These are phyloP conservation scores for Pelargonium cotyledonis DNA, from an alignment of 441 rosid genomes.

Conservation along the genomic window DNA sequence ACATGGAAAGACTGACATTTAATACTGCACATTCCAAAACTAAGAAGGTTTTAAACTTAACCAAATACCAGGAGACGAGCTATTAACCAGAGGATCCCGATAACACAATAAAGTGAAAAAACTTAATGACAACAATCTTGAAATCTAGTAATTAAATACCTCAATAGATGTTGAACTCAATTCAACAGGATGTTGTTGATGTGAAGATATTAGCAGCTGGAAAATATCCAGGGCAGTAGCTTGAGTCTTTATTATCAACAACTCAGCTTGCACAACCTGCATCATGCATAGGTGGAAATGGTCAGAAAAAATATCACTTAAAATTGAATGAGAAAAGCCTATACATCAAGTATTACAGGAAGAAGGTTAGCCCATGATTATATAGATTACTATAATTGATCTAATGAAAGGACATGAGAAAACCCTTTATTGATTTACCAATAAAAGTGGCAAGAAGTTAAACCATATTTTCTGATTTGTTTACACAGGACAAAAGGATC, in stretches of 20 bases:
- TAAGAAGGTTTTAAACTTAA: constrained; percentile 2
- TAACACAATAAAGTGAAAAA: constrained; percentile 3
- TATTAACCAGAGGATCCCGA: constrained; percentile 6
- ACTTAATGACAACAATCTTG: constrained; percentile 11
- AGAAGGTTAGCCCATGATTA: not conserved
- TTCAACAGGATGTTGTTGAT: constrained; percentile 52
- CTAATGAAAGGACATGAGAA: not conserved
- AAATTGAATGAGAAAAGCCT: constrained; percentile 5
- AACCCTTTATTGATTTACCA: not conserved
- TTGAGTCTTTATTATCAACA: constrained; percentile 49
- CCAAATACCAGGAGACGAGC: constrained; percentile 4
- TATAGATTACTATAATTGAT: not conserved
- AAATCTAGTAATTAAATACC: constrained; percentile 34
- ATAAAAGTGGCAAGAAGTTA: too few relatives aligned
- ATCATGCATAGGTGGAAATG: constrained; percentile 17
- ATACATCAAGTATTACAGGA: constrained; percentile 4
- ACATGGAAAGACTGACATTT: constrained; percentile 11
- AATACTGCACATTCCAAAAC: constrained; percentile 12
- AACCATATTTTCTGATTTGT: too few relatives aligned
- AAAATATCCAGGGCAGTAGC: constrained; percentile 49
- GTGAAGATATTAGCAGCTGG: constrained; percentile 51
- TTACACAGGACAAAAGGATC: not conserved
- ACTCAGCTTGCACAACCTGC: constrained; percentile 68
- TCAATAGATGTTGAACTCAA: constrained; percentile 61
- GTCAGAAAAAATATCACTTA: constrained; percentile 1